Evolutionary conservation across 2,329 filamentous ascomycete genomes (phyloP), one percentile per base, ranked within the genome.

Genomic region (Periconia digitata): DNA sequence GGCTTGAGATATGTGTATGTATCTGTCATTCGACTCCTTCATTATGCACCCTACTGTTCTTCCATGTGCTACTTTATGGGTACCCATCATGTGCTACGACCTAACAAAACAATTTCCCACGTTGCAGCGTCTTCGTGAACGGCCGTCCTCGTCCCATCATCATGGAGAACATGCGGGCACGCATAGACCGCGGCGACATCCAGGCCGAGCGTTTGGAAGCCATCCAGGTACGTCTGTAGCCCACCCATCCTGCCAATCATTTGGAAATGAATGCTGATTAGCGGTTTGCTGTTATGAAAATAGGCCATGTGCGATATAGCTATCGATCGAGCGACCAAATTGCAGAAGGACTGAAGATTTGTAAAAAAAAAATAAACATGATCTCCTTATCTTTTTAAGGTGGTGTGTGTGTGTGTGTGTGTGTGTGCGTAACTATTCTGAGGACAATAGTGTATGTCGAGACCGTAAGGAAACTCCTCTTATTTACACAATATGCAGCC

Each of bases 271-370:
- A n/a, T n/a, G n/a, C n/a, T n/a, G n/a, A n/a, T n/a, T n/a, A n/a
- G n/a, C n/a, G n/a, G n/a, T n/a, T n/a, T n/a, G n/a, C n/a, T n/a
- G n/a, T n/a, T n/a, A n/a, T n/a, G 18, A 12, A 13, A 17, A 32
- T 47, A 90, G 87, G 91, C 92, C 35, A 96, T 96, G 89, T 90
- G 90, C 64, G 88, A 91, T 61, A 96, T 96, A 64, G 92, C 92
- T 23, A 81, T 83, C 43, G 90, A 96, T 63, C 82, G 92, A 41
- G 89, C 86, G 1, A 69, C 72, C 24, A 95, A 91, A 70, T 51
- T 70, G 8, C 54, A 62, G 15, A 49, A 50, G 27, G n/a, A 32
- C 5, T 10, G n/a, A 32, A 13, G 8, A 32, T 32, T 10, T 15
- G 24, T 27, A n/a, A n/a, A n/a, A n/a, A n/a, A n/a, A n/a, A n/a